Evolutionary conservation across 208 protist species (phyloP).

Genomic region (Balamuthia mandrillaris): DNA sequence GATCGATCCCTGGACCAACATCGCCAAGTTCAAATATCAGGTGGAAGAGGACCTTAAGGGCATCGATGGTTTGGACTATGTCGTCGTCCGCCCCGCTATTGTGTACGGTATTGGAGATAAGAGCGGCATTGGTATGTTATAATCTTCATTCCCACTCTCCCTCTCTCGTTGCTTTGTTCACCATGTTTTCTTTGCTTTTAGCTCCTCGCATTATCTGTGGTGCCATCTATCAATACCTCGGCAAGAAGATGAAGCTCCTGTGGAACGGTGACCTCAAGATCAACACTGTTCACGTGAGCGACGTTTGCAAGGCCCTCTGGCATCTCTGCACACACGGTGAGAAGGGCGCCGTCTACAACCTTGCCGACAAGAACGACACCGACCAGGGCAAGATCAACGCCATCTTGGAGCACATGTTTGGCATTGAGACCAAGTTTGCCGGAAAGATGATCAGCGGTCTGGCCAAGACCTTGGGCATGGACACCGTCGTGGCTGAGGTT

Average conservation of each 20-base stretch:
- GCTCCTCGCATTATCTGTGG: constrained; percentile 80
- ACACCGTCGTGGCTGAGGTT: constrained; percentile 62
- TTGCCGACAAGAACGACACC: constrained; percentile 83
- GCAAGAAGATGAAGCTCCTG: constrained; percentile 83
- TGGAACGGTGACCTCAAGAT: constrained; percentile 77
- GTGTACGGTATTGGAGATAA: constrained; percentile 84
- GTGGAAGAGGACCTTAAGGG: constrained; percentile 73
- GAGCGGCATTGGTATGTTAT: constrained; percentile 69
- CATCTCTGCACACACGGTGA: constrained; percentile 59
- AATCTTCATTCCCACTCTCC: neutral
- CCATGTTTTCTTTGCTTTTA: neutral
- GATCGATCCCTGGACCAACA: constrained; percentile 77
- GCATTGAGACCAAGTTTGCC: constrained; percentile 77
- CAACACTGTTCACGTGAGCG: constrained; percentile 87
- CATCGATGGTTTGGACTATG: constrained; percentile 43
- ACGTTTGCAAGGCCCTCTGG: constrained; percentile 79
- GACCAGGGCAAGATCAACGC: constrained; percentile 75
- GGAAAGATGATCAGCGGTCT: constrained; percentile 71
- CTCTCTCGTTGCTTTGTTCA: neutral
- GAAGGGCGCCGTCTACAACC: constrained; percentile 76
- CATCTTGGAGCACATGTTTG: constrained; percentile 77
- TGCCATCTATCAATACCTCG: constrained; percentile 78
- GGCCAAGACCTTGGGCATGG: constrained; percentile 64
- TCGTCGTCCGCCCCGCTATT: constrained; percentile 81
- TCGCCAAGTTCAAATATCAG: constrained; percentile 75